Percentiles rank a stretch among this genome's conserved stretches.
phyloP scores from a whole-genome alignment of 306 rosid species.

The Sicyos baderoa region DNA sequence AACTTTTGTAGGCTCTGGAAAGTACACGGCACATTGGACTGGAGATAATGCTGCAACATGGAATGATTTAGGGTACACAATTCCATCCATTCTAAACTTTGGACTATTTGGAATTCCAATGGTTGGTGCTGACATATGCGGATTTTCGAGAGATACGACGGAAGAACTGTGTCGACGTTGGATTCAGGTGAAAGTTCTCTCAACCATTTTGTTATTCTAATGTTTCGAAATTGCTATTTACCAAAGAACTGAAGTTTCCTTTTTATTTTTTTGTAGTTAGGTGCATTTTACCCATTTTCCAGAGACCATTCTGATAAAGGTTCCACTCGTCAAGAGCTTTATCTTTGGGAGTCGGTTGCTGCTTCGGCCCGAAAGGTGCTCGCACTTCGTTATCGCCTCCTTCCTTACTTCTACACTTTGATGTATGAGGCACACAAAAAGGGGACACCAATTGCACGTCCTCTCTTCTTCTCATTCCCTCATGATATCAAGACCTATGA shows the following conservation, averaged over 20 bases:
- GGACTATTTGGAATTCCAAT: conserved; percentile 84
- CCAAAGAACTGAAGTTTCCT: neutral
- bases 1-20: conserved; percentile 81
- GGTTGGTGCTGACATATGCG: conserved; percentile 96
- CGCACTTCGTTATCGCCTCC: too few relatives aligned
- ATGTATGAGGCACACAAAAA: too few relatives aligned
- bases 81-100: conserved; percentile 56
- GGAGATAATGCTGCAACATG: conserved; percentile 83
- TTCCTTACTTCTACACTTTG: too few relatives aligned
- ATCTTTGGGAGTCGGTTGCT: too few relatives aligned
- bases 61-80: conserved; percentile 69
- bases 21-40: conserved; percentile 88
- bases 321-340: too few relatives aligned
- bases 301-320: too few relatives aligned
- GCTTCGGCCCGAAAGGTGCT: too few relatives aligned
- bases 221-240: neutral
- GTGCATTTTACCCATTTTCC: too few relatives aligned
- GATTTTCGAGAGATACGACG: conserved; percentile 49
- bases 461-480: too few relatives aligned
- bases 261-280: too few relatives aligned
- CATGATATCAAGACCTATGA: too few relatives aligned
- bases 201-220: neutral
- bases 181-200: conserved; percentile 61
- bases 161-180: conserved; percentile 89
- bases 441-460: too few relatives aligned